These are phyloP conservation scores for Pseudotsuga menziesii DNA, from an alignment of 75 land plant species.

Conservation along the genomic window DNA sequence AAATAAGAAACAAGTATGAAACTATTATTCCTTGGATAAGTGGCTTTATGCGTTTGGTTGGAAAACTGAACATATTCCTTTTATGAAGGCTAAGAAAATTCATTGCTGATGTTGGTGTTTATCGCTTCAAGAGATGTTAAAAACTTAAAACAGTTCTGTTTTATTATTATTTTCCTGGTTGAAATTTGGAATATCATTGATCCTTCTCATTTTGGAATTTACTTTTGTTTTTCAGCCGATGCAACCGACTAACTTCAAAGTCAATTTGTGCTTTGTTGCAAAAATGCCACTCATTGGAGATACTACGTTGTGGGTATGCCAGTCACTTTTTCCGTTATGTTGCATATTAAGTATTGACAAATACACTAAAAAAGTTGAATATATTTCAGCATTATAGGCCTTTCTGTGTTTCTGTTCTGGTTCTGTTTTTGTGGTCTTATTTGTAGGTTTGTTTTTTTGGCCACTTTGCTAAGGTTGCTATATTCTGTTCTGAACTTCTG, in stretches of 20 bases:
- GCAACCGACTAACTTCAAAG: constrained; percentile 46
- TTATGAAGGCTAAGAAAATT: neutral
- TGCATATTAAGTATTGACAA: neutral
- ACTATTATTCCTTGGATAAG: neutral
- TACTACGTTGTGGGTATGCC: constrained; percentile 85
- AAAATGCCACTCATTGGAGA: constrained; percentile 56
- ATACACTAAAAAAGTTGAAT: too few relatives aligned
- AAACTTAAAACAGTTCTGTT: neutral
- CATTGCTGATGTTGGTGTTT: neutral
- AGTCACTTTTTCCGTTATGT: neutral
- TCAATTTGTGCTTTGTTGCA: constrained; percentile 59
- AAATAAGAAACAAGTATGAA: neutral
- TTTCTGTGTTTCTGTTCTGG: neutral
- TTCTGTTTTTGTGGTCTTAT: neutral
- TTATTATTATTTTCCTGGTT: neutral
- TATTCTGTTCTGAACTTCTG: too few relatives aligned
- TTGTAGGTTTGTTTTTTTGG: neutral
- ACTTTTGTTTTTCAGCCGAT: constrained; percentile 44
- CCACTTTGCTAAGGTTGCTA: neutral
- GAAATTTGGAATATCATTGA: neutral
- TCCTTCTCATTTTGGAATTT: neutral
- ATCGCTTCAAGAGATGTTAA: neutral
- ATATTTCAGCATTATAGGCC: neutral
- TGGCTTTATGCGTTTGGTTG: neutral
- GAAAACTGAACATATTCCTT: neutral